Conservation (phyloP, 2,329 filamentous ascomycete genomes). For the Pseudocercospora macadamiae region DNA sequence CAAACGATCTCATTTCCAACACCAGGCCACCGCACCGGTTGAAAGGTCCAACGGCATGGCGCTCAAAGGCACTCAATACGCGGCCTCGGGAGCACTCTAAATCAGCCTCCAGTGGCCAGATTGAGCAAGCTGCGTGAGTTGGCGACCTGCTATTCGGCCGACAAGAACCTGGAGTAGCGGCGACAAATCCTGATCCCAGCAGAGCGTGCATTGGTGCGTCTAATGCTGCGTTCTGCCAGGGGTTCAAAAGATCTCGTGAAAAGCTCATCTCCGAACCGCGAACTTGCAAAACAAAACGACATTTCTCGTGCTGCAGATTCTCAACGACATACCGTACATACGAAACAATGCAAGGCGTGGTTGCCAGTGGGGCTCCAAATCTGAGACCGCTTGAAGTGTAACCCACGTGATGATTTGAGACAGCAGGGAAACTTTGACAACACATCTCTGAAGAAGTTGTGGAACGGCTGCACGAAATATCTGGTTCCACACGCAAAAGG, state of each 20-base stretch:
- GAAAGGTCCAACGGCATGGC: constrained; percentile 21
- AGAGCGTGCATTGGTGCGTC: constrained; percentile 25
- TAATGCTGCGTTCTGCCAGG: constrained; percentile 20
- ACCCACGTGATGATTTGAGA: neutral
- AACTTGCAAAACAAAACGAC: neutral
- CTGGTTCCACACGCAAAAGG: too few species aligned
- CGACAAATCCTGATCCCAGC: constrained; percentile 19
- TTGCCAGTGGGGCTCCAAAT: too few species aligned
- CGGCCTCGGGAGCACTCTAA: constrained; percentile 22
- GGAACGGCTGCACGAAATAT: neutral
- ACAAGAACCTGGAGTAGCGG: constrained; percentile 8
- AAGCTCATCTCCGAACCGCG: neutral
- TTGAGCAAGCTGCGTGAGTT: neutral
- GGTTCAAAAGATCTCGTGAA: constrained; percentile 11
- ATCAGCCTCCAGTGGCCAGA: constrained; percentile 19
- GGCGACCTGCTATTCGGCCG: constrained; percentile 11
- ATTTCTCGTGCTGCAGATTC: neutral
- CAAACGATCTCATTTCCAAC: constrained; percentile 11
- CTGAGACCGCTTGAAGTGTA: neutral
- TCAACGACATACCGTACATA: too few species aligned
- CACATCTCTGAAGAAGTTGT: neutral
- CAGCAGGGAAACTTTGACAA: neutral
- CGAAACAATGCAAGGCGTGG: constrained; percentile 14
- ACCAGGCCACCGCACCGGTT: constrained; percentile 20
- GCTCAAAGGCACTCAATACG: constrained; percentile 23